phyloP scores from a whole-genome alignment of 129 eudicot genomes.

The Tagetes patula region DNA sequence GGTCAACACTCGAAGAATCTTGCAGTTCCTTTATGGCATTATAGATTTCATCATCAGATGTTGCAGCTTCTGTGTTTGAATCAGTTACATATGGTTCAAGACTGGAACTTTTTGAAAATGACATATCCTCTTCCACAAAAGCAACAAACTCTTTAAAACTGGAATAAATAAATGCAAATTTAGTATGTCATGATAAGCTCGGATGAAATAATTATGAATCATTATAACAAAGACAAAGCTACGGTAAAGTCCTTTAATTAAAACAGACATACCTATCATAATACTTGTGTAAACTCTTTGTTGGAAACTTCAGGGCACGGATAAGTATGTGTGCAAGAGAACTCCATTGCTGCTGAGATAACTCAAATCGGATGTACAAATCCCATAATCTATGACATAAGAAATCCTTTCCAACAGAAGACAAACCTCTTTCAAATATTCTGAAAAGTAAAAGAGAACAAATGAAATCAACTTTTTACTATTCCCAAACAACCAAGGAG shows the following conservation, averaged over 20 bases:
- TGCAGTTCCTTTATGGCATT: conserved; percentile 55
- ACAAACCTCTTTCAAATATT: conserved; percentile 64
- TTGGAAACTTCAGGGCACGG: conserved; percentile 70
- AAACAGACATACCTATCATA: conserved; percentile 65
- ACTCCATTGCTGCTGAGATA: conserved; percentile 73
- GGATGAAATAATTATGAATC: neutral
- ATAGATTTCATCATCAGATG: conserved; percentile 46
- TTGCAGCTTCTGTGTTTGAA: conserved; percentile 27
- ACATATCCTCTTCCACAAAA: conserved; percentile 67
- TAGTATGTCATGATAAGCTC: neutral
- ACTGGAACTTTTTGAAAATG: conserved; percentile 33
- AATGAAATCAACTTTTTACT: neutral
- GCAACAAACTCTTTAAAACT: conserved; percentile 76
- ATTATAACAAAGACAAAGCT: conserved; percentile 19
- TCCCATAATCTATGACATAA: conserved; percentile 82
- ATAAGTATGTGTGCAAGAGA: conserved; percentile 62
- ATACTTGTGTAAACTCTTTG: conserved; percentile 70
- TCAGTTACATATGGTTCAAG: conserved; percentile 41
- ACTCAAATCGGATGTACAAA: conserved; percentile 70
- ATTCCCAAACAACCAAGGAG: neutral
- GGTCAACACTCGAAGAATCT: conserved; percentile 48
- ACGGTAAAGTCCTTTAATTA: conserved; percentile 9
- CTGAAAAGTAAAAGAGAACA: conserved; percentile 37
- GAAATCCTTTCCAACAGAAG: conserved; percentile 83
- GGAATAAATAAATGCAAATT: conserved; percentile 26